These are phyloP conservation scores for Aethionema arabicum DNA, from an alignment of 345 rosid species.

Conservation along the genomic window DNA sequence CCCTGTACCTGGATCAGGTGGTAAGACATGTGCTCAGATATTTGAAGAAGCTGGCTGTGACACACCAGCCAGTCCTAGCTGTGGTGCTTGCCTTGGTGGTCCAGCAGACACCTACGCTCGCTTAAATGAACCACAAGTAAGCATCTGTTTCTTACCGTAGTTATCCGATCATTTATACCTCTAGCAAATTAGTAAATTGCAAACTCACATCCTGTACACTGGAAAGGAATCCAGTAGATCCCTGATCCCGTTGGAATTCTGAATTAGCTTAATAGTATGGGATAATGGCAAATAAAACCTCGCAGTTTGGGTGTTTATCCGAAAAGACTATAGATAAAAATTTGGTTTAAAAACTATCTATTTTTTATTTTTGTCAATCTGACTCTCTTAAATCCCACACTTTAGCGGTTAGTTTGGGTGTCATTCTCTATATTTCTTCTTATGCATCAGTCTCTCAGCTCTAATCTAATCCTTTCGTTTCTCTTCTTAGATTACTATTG, in stretches of 20 bases:
- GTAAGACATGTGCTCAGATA: conserved; percentile 94
- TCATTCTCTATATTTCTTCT: too few relatives aligned
- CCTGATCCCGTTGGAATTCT: neutral
- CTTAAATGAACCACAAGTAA: conserved; percentile 68
- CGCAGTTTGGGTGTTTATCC: neutral
- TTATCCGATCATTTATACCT: neutral
- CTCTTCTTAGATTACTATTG: too few relatives aligned
- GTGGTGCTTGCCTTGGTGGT: conserved; percentile 99
- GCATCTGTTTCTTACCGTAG: conserved; percentile 7
- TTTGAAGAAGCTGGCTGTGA: conserved; percentile 99
- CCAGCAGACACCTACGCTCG: conserved; percentile 90
- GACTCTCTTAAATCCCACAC: too few relatives aligned
- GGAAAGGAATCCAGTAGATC: too few relatives aligned
- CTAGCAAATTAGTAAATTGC: conserved; percentile 7
- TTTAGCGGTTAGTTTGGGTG: too few relatives aligned
- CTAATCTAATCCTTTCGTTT: too few relatives aligned
- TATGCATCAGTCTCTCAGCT: too few relatives aligned
- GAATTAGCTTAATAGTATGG: neutral
- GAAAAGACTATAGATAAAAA: too few relatives aligned
- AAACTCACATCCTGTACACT: neutral
- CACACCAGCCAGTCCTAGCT: conserved; percentile 91
- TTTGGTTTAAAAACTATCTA: neutral
- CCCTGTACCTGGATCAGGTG: conserved; percentile 94
- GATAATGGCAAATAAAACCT: neutral
- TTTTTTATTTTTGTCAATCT: neutral